Percentiles rank a stretch among this genome's conserved stretches.
Conservation (phyloP, 2,329 filamentous ascomycete species). For the Sporothrix sp. region DNA sequence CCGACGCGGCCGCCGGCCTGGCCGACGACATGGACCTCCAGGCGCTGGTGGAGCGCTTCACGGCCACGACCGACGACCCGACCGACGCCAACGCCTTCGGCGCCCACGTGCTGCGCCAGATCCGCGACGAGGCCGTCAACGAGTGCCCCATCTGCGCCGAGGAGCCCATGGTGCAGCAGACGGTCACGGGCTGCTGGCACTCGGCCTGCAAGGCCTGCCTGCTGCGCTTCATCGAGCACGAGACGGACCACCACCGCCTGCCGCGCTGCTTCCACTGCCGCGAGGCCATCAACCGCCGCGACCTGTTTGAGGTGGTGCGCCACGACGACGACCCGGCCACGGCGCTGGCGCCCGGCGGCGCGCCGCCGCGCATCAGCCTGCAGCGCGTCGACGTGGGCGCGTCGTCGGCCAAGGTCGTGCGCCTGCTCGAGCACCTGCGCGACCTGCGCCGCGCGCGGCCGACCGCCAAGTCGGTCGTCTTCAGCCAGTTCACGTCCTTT, state of each 20-base stretch:
- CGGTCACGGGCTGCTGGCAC: slow-evolving; percentile 95
- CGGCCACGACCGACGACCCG: slow-evolving; percentile 52
- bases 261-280: slow-evolving; percentile 89
- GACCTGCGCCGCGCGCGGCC: slow-evolving; percentile 55
- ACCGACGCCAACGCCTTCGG: slow-evolving; percentile 64
- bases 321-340: slow-evolving; percentile 51
- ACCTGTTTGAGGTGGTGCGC: slow-evolving; percentile 86
- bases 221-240: slow-evolving; percentile 81
- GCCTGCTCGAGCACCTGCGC: slow-evolving; percentile 67
- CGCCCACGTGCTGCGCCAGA: slow-evolving; percentile 79
- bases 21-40: slow-evolving; percentile 95
- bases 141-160: slow-evolving; percentile 94
- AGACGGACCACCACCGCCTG: slow-evolving; percentile 63
- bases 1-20: slow-evolving; percentile 69
- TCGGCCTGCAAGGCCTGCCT: slow-evolving; percentile 91
- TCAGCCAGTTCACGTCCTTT: slow-evolving; percentile 96
- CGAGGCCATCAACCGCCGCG: slow-evolving; percentile 66
- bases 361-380: slow-evolving; percentile 46
- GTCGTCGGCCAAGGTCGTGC: slow-evolving; percentile 81
- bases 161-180: slow-evolving; percentile 90
- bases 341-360: slow-evolving; percentile 24
- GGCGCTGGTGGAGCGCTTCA: slow-evolving; percentile 75
- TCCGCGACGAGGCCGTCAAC: slow-evolving; percentile 75
- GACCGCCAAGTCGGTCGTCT: slow-evolving; percentile 77
- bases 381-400: slow-evolving; percentile 51